Percentiles rank a stretch among this genome's conserved stretches.
phyloP scores from a whole-genome alignment of 2,329 filamentous ascomycete genomes.

The Neoascochyta sp. region DNA sequence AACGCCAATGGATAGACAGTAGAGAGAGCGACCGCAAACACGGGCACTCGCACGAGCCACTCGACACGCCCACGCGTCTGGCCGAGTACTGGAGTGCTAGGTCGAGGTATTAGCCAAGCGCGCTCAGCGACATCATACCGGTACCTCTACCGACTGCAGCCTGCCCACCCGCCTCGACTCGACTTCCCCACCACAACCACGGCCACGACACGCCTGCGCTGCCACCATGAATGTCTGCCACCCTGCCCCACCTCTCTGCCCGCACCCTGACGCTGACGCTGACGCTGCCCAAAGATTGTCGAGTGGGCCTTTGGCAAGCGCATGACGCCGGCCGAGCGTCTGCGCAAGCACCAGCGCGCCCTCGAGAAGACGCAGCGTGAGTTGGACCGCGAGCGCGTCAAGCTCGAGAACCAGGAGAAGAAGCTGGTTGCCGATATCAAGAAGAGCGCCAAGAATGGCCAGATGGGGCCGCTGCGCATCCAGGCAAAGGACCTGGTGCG shows the following conservation, averaged over 20 bases:
- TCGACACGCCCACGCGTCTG: too few species aligned
- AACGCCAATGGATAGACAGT: too few species aligned
- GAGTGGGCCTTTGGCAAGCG: conserved; percentile 99
- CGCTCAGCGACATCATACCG: too few species aligned
- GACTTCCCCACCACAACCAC: too few species aligned
- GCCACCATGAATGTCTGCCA: conserved; percentile 57
- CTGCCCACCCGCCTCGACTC: conserved; percentile 1
- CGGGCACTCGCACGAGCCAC: too few species aligned
- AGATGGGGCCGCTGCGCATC: conserved; percentile 98
- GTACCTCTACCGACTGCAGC: too few species aligned
- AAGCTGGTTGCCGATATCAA: conserved; percentile 94
- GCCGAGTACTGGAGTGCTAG: too few species aligned
- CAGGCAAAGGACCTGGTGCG: conserved; percentile 96
- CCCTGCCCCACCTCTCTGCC: conserved; percentile 8
- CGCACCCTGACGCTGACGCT: too few species aligned
- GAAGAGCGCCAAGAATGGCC: conserved; percentile 95
- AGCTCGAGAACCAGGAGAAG: conserved; percentile 98
- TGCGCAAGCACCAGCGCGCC: conserved; percentile 91
- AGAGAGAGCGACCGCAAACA: too few species aligned
- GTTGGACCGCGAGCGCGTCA: conserved; percentile 88
- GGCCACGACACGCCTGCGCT: too few species aligned
- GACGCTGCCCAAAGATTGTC: conserved; percentile 69
- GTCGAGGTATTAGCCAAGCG: too few species aligned
- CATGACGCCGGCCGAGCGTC: conserved; percentile 90
- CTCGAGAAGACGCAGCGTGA: conserved; percentile 97